These are phyloP conservation scores for Kwoniella mangroviensis DNA, from an alignment of 768 basidiomycete genomes.

Conservation along the genomic window DNA sequence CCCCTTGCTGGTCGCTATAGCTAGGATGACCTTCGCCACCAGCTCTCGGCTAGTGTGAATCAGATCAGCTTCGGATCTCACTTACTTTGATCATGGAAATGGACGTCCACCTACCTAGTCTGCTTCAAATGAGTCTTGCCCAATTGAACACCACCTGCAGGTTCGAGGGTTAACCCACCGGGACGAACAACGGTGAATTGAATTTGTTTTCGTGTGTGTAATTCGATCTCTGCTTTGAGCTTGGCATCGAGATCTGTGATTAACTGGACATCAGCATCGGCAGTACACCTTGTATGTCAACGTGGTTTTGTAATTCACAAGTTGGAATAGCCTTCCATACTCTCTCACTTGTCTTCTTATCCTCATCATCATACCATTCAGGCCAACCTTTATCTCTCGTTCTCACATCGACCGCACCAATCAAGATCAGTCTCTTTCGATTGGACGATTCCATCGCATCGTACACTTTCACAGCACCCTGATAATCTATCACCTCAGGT, in stretches of 20 bases:
- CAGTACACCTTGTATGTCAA: too few relatives aligned
- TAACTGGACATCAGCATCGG: too few relatives aligned
- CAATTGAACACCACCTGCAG: slow-evolving; percentile 64
- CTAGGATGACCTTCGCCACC: slow-evolving; percentile 63
- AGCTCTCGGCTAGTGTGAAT: slow-evolving; percentile 61
- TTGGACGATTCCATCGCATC: slow-evolving; percentile 68
- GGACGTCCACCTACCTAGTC: slow-evolving; percentile 59
- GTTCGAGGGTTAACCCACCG: slow-evolving; percentile 64
- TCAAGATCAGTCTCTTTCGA: slow-evolving; percentile 65
- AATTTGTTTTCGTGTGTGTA: slow-evolving; percentile 64
- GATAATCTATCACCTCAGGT: slow-evolving; percentile 66
- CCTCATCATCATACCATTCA: slow-evolving; percentile 44
- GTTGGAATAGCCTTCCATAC: slow-evolving; percentile 62
- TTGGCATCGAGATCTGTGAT: slow-evolving; percentile 59
- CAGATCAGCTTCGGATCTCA: slow-evolving; percentile 35
- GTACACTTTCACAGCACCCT: slow-evolving; percentile 71
- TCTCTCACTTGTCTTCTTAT: slow-evolving; percentile 52
- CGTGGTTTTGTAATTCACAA: slow-evolving; percentile 38
- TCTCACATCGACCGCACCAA: slow-evolving; percentile 67
- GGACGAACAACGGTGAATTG: slow-evolving; percentile 73
- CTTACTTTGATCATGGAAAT: background rate
- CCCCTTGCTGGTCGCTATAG: slow-evolving; percentile 63
- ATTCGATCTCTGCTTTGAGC: slow-evolving; percentile 61
- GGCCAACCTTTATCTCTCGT: slow-evolving; percentile 57
- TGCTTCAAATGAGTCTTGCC: slow-evolving; percentile 64